phyloP scores from a whole-genome alignment of 2,329 filamentous ascomycete species.

The Pseudogymnoascus sp. region DNA sequence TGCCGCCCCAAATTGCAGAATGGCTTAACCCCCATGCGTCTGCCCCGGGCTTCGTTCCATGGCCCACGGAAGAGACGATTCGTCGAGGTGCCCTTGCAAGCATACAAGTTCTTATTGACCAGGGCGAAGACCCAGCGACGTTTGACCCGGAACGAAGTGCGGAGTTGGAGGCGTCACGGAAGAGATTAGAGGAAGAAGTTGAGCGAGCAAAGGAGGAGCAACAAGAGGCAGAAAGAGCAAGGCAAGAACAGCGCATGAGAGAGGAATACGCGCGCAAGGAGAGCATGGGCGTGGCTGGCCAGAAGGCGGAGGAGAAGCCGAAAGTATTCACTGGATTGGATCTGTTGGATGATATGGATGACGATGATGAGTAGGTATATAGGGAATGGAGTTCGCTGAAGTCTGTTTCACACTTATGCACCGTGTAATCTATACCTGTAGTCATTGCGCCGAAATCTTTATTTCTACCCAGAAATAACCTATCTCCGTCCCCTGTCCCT shows the following conservation, averaged over 20 bases:
- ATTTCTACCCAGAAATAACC: not conserved
- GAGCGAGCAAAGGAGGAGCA: constrained; percentile 17
- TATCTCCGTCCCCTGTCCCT: constrained; percentile 31
- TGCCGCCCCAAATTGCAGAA: constrained; percentile 30
- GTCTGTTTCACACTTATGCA: too few species aligned
- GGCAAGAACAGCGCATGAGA: constrained; percentile 27
- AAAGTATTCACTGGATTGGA: constrained; percentile 32
- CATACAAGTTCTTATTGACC: constrained; percentile 54
- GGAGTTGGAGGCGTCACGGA: constrained; percentile 29
- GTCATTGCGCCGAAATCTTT: not conserved
- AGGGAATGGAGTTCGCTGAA: not conserved
- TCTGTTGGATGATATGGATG: constrained; percentile 36
- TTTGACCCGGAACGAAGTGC: constrained; percentile 46
- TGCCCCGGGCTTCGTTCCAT: constrained; percentile 60
- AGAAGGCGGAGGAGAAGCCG: constrained; percentile 32
- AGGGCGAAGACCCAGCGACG: constrained; percentile 53
- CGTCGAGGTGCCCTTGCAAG: constrained; percentile 59
- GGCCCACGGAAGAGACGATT: constrained; percentile 67
- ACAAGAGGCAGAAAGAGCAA: constrained; percentile 25
- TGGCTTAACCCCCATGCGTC: constrained; percentile 48
- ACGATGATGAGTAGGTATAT: constrained; percentile 28
- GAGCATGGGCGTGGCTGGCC: constrained; percentile 20
- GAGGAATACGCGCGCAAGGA: constrained; percentile 19
- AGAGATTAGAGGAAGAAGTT: constrained; percentile 27
- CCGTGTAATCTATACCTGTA: too few species aligned